Conservation (phyloP, 2,329 filamentous ascomycete species). For the Chrysosporium keratinophilum region DNA sequence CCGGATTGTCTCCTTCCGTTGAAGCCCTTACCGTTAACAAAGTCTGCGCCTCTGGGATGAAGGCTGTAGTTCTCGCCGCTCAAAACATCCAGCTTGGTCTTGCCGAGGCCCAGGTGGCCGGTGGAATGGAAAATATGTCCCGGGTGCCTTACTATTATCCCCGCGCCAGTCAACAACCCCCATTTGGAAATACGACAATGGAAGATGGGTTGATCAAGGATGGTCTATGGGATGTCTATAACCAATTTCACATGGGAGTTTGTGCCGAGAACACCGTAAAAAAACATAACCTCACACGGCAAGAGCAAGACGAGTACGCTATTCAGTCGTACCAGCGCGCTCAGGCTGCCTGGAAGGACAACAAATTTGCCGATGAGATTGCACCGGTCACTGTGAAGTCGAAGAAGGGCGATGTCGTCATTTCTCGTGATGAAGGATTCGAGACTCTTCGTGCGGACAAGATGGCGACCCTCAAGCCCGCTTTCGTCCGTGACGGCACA, state of each 20-base stretch:
- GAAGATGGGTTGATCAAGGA: constrained; percentile 92
- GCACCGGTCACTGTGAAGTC: constrained; percentile 74
- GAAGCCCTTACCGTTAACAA: constrained; percentile 96
- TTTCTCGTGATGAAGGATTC: constrained; percentile 81
- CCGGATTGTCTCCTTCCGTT: constrained; percentile 66
- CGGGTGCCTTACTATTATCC: constrained; percentile 83
- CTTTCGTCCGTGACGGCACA: constrained; percentile 74
- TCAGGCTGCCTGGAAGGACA: constrained; percentile 75
- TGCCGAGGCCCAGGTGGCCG: constrained; percentile 77
- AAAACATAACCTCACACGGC: constrained; percentile 66
- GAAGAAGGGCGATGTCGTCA: constrained; percentile 69
- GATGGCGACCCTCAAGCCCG: constrained; percentile 75
- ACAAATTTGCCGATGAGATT: constrained; percentile 81
- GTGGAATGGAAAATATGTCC: constrained; percentile 98
- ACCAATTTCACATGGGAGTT: constrained; percentile 95
- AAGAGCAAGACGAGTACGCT: constrained; percentile 85
- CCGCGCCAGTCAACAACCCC: constrained; percentile 66
- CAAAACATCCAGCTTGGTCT: constrained; percentile 91
- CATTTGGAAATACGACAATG: constrained; percentile 78
- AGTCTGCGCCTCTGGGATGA: constrained; percentile 90
- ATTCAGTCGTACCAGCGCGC: constrained; percentile 82
- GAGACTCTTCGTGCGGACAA: constrained; percentile 79
- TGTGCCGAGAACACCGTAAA: constrained; percentile 93
- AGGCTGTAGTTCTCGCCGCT: constrained; percentile 79
- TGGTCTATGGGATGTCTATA: constrained; percentile 91